Evolutionary conservation across 768 basidiomycete species (phyloP).

Genomic region (Cyclocybe aegerita): DNA sequence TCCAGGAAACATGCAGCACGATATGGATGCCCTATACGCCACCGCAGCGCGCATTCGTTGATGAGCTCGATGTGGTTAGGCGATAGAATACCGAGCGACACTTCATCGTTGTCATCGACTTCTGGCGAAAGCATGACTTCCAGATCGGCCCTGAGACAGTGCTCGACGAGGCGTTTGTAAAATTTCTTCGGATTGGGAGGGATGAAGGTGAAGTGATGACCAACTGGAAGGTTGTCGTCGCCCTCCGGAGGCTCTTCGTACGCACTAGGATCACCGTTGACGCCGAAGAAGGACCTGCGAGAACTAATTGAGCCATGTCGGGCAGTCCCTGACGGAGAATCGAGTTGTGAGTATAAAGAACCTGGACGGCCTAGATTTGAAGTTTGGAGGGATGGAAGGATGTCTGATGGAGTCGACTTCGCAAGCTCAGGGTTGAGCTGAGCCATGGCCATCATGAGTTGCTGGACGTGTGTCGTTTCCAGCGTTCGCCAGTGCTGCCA

Average conservation of each 20-base stretch:
- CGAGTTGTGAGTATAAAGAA: conserved; percentile 50
- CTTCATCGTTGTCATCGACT: conserved; percentile 94
- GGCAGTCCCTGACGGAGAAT: conserved; percentile 33
- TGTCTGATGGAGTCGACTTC: conserved; percentile 68
- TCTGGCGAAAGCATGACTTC: conserved; percentile 88
- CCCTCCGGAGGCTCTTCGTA: conserved; percentile 32
- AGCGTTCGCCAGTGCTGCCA: conserved; percentile 82
- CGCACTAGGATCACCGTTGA: conserved; percentile 29
- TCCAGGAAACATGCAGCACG: conserved; percentile 81
- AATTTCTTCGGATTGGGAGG: conserved; percentile 84
- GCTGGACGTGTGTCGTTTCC: conserved; percentile 83
- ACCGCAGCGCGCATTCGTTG: conserved; percentile 84
- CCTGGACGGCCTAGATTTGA: conserved; percentile 50
- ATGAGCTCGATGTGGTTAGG: conserved; percentile 76
- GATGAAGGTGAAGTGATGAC: conserved; percentile 85
- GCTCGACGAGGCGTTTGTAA: conserved; percentile 82
- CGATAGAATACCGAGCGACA: conserved; percentile 89
- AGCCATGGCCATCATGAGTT: conserved; percentile 86
- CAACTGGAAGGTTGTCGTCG: conserved; percentile 71
- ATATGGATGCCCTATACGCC: conserved; percentile 84
- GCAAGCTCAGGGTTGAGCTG: conserved; percentile 85
- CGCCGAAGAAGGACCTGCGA: conserved; percentile 56
- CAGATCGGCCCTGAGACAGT: conserved; percentile 81
- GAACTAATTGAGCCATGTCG: conserved; percentile 68
- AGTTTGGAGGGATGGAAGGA: conserved; percentile 40